A percentile compares a stretch with the other conserved stretches of the same genome.
Conservation (phyloP, 495 filamentous ascomycete species). For the Lophiostoma macrostomum region DNA sequence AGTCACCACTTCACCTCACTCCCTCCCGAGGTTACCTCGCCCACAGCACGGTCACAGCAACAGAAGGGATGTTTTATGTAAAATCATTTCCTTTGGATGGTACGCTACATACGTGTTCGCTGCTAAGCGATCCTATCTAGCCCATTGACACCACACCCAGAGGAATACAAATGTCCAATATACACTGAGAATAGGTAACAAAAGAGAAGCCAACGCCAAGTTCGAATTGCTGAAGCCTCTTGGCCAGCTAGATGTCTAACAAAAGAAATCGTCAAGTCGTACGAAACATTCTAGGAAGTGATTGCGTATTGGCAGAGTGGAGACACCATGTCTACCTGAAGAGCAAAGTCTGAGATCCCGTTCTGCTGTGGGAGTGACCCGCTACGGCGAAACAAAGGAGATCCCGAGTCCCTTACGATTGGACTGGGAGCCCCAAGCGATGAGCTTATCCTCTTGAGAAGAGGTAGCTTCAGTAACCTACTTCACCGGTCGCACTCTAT, state of each 20-base stretch:
- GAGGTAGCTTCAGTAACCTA: background rate
- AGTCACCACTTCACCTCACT: too few relatives aligned
- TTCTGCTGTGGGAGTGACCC: background rate
- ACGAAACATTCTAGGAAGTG: slow-evolving; percentile 2
- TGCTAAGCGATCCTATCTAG: too few relatives aligned
- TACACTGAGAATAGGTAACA: slow-evolving; percentile 3
- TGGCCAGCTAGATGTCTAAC: slow-evolving; percentile 12
- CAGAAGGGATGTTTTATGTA: too few relatives aligned
- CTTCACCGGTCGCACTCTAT: background rate
- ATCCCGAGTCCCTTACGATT: slow-evolving; percentile 4
- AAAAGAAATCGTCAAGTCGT: slow-evolving; percentile 27
- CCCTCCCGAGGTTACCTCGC: too few relatives aligned
- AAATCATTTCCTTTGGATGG: too few relatives aligned
- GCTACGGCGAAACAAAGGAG: background rate
- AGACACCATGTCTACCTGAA: slow-evolving; percentile 6
- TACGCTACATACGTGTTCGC: too few relatives aligned
- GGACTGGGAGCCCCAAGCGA: background rate
- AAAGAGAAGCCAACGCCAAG: slow-evolving; percentile 4
- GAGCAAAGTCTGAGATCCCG: background rate
- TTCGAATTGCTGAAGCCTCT: slow-evolving; percentile 15
- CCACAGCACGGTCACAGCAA: too few relatives aligned
- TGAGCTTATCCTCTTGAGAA: background rate
- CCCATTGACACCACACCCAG: too few relatives aligned
- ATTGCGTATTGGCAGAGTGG: background rate
- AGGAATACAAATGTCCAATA: background rate